A percentile compares a stretch with the other conserved stretches of the same genome.
Evolutionary conservation across 1,139 yeast genomes (phyloP).

Genomic region (Geotrichum carabidarum): DNA sequence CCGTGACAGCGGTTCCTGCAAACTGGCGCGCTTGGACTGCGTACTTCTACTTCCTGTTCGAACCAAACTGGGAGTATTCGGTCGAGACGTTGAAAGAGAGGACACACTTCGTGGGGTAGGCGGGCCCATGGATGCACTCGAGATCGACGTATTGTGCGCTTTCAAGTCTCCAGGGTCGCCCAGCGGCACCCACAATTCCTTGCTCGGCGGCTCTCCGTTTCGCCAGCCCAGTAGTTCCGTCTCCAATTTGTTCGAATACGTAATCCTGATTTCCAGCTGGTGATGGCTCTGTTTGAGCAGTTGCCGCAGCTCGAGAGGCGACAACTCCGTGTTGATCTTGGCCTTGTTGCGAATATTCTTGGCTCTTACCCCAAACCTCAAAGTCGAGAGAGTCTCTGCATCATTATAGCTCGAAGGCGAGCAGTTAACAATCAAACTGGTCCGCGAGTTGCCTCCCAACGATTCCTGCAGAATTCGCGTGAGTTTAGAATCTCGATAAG

Average conservation of each 20-base stretch:
- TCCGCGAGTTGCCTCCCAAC: constrained; percentile 80
- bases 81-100: constrained; percentile 14
- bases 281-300: constrained; percentile 48
- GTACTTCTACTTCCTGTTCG: neutral
- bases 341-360: constrained; percentile 66
- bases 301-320: constrained; percentile 51
- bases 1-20: neutral
- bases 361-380: constrained; percentile 77
- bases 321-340: constrained; percentile 63
- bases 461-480: constrained; percentile 82
- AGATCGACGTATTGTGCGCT: neutral
- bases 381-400: constrained; percentile 67
- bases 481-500: constrained; percentile 78
- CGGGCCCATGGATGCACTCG: constrained; percentile 1
- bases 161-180: constrained; percentile 5
- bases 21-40: constrained; percentile 5
- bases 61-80: constrained; percentile 14
- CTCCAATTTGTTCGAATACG: constrained; percentile 48
- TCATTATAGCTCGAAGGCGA: constrained; percentile 63
- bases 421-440: constrained; percentile 72
- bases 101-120: constrained; percentile 10
- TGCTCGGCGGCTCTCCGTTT: constrained; percentile 41
- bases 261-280: constrained; percentile 44
- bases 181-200: constrained; percentile 34
- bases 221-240: constrained; percentile 48